Base-by-base conservation (phyloP, 2,329 filamentous ascomycete genomes). In the Emmonsia crescens region DNA sequence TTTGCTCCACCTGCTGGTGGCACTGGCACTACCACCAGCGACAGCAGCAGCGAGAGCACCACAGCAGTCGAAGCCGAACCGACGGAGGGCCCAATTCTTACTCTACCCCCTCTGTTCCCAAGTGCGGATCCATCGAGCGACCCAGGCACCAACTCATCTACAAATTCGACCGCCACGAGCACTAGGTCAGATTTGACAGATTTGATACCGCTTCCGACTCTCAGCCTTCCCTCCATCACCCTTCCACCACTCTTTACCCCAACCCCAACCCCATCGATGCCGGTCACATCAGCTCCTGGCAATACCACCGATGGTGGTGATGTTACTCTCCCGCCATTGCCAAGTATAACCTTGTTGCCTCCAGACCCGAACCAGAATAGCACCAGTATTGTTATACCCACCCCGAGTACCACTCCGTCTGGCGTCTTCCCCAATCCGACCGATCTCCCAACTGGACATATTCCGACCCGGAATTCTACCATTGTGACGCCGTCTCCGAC, bases 361-460 rank as follows among this genome's bases (percentile, higher is more conserved):
- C n/a, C 29, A 42, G 3, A n/a, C 31, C 12, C 14, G n/a, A 14
- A 24, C 33, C n/a, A 21, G 6, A 38, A 24, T 38, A 38, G n/a
- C 31, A 57, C 8, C 33, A 38, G 33, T 40, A 10, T 21, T 21
- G 44, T 48, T 3, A 48, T 48, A 24, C 33, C 57, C 29, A 59
- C 44, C 56, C 64, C 60, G 54, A 68, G 65, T 51, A 60, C 61
- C 54, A 65, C 67, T 19, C 62, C 64, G 61, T 60, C 59, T 49
- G 62, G 63, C 6, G 62, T 64, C 16, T 66, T 63, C 21, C 64
- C 62, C 27, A 64, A 62, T 33, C 64, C 67, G 19, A 66, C 66
- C 24, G 65, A 64, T 10, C 63, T 61, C 31, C 64, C 60, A 12
- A 62, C 64, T 24, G 61, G 57, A 59, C 65, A 44, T 64, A 61